Conservation (phyloP, 208 protist genomes). For the Vickermania spadyakhi region DNA sequence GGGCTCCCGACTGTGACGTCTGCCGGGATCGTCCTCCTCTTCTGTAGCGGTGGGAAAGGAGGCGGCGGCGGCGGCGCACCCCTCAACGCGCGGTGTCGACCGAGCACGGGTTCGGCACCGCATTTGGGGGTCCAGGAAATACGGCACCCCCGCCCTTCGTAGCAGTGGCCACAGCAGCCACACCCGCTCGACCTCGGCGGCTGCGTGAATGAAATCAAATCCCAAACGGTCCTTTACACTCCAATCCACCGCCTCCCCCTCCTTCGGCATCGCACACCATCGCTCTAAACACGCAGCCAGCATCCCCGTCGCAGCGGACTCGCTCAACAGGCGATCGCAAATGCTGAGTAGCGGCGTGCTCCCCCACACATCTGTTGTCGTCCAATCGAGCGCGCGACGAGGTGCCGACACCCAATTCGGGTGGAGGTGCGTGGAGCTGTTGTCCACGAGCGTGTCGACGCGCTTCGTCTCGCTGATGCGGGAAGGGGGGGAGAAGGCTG, state of each 20-base stretch:
- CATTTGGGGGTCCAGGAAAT: too few species aligned
- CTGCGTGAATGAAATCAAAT: background rate
- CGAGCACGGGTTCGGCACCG: too few species aligned
- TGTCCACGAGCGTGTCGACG: too few species aligned
- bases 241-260: background rate
- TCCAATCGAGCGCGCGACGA: background rate
- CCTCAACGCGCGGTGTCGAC: too few species aligned
- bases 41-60: too few species aligned
- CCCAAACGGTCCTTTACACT: background rate
- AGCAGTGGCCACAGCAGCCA: background rate
- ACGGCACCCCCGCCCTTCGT: background rate
- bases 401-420: background rate
- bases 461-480: too few species aligned
- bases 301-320: background rate
- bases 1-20: too few species aligned
- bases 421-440: too few species aligned
- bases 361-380: background rate
- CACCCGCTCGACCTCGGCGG: background rate
- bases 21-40: too few species aligned
- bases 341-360: background rate
- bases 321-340: background rate
- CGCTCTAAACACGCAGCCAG: background rate
- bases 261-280: background rate
- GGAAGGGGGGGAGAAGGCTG: too few species aligned
- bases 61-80: too few species aligned